Percentiles rank a stretch among this genome's conserved stretches.
Evolutionary conservation across 208 protist genomes (phyloP).

Genomic region (Leishmania turanica): DNA sequence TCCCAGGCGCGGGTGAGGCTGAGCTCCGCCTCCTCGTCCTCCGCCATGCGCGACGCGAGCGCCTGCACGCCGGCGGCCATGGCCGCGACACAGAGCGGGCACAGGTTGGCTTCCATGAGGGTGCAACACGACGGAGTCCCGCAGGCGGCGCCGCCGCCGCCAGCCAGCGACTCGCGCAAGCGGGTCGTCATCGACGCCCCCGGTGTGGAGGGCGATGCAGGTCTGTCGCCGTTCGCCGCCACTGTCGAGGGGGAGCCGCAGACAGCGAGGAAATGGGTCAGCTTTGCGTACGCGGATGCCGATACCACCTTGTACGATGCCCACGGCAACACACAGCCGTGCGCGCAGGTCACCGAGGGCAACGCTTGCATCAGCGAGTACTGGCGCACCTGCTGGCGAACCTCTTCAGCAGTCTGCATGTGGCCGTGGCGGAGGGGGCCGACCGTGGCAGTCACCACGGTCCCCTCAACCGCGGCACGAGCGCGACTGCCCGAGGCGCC

Average conservation of each 20-base stretch:
- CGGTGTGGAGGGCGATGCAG: neutral
- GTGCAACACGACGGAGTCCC: conserved; percentile 12
- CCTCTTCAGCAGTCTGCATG: conserved; percentile 13
- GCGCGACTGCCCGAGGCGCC: neutral
- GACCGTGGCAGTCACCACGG: neutral
- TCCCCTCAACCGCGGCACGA: neutral
- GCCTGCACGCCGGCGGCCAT: conserved; percentile 42
- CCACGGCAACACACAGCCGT: conserved; percentile 54
- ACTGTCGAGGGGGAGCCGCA: conserved; percentile 7
- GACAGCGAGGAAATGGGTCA: conserved; percentile 23
- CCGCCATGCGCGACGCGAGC: conserved; percentile 28
- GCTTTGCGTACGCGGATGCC: conserved; percentile 14
- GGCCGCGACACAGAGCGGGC: conserved; percentile 43
- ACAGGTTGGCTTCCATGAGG: conserved; percentile 40
- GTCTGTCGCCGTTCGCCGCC: no score
- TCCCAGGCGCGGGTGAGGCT: conserved; percentile 26
- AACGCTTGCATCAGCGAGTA: conserved; percentile 24
- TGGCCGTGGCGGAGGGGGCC: conserved; percentile 15
- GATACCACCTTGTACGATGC: conserved; percentile 58
- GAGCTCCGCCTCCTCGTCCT: conserved; percentile 43
- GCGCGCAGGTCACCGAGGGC: conserved; percentile 38
- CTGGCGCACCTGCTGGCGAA: conserved; percentile 21
- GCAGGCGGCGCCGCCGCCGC: neutral
- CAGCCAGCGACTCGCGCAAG: neutral
- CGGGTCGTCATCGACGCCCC: neutral